These are phyloP conservation scores for Boletus reticulatus DNA, from an alignment of 768 basidiomycete species.

Conservation along the genomic window DNA sequence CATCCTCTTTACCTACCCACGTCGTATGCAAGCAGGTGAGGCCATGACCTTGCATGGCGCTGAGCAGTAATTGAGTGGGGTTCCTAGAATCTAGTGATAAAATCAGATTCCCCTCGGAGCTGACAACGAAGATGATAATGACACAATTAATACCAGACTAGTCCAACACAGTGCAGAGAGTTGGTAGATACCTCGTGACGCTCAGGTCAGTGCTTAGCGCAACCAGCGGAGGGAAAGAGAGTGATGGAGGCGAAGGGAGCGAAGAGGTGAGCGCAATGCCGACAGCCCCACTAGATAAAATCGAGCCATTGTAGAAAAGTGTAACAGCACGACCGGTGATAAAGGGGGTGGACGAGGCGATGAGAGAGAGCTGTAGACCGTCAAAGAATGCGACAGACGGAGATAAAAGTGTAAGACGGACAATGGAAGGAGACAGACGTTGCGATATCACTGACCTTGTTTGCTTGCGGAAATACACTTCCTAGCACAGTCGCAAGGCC, in stretches of 20 bases:
- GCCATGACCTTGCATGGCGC: conserved; percentile 43
- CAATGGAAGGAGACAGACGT: not conserved
- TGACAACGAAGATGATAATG: not conserved
- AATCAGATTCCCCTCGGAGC: conserved; percentile 74
- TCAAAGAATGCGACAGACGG: not conserved
- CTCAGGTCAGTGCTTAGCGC: conserved; percentile 43
- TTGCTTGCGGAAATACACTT: conserved; percentile 40
- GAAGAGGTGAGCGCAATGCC: conserved; percentile 51
- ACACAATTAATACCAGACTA: not conserved
- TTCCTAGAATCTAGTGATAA: conserved; percentile 54
- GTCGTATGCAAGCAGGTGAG: conserved; percentile 23
- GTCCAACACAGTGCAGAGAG: not conserved
- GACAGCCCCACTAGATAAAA: conserved; percentile 65
- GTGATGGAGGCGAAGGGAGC: conserved; percentile 8
- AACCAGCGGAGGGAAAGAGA: conserved; percentile 40
- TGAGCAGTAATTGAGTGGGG: conserved; percentile 59
- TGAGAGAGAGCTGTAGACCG: conserved; percentile 54
- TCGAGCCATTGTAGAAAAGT: conserved; percentile 53
- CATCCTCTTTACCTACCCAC: conserved; percentile 47
- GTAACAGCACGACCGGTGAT: conserved; percentile 74
- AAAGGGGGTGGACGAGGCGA: conserved; percentile 77
- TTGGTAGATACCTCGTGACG: conserved; percentile 50
- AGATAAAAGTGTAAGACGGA: not conserved
- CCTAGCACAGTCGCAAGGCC: conserved; percentile 48
- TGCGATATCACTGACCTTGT: conserved; percentile 41